These are phyloP conservation scores for Alnus glutinosa DNA, from an alignment of 306 rosid species.

Conservation along the genomic window DNA sequence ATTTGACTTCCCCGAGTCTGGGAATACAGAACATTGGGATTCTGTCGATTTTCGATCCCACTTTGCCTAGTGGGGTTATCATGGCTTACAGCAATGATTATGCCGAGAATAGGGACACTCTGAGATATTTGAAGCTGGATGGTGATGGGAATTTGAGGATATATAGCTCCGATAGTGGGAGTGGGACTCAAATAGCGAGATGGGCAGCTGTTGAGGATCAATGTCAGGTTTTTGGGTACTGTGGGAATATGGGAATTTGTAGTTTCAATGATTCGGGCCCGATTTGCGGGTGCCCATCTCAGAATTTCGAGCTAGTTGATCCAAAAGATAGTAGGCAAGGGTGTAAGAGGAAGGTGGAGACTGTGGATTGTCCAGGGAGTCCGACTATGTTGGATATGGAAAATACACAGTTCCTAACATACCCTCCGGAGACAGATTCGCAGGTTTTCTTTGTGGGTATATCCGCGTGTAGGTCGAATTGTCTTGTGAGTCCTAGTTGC, in stretches of 20 bases:
- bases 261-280: conserved; percentile 57
- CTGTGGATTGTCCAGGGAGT: conserved; percentile 45
- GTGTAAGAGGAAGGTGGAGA: conserved; percentile 56
- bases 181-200: conserved; percentile 34
- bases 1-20: conserved; percentile 44
- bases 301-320: conserved; percentile 62
- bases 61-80: conserved; percentile 29
- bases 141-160: conserved; percentile 74
- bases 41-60: conserved; percentile 49
- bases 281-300: conserved; percentile 63
- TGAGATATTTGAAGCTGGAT: conserved; percentile 57
- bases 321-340: conserved; percentile 52
- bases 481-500: conserved; percentile 43
- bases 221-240: conserved; percentile 65
- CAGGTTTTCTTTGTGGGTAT: conserved; percentile 43
- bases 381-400: conserved; percentile 49
- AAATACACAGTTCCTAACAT: conserved; percentile 51
- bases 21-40: conserved; percentile 46
- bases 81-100: conserved; percentile 71
- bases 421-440: conserved; percentile 33
- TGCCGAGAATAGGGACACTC: conserved; percentile 43
- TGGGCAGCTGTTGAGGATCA: conserved; percentile 74
- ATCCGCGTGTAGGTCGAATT: conserved; percentile 46
- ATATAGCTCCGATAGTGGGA: conserved; percentile 46
- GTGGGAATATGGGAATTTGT: conserved; percentile 72